A percentile compares a stretch with the other conserved stretches of the same genome.
phyloP scores from a whole-genome alignment of 495 filamentous ascomycete genomes.

The Filosporella fistucella region DNA sequence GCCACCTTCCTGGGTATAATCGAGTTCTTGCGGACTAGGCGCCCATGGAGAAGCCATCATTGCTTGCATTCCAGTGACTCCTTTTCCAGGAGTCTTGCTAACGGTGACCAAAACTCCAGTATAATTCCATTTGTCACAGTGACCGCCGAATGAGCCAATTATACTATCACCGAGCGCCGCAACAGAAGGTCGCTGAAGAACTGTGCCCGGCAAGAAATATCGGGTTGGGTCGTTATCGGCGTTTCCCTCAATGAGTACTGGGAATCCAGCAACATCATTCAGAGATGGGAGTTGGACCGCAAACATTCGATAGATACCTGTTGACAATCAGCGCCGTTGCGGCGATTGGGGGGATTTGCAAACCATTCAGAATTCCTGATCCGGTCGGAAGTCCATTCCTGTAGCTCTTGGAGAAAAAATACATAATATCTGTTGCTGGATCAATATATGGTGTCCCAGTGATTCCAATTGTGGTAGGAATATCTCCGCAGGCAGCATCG shows the following conservation, averaged over 20 bases:
- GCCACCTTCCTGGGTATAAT: slow-evolving; percentile 19
- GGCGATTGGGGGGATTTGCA: not conserved
- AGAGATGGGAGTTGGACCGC: slow-evolving; percentile 19
- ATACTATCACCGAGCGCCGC: slow-evolving; percentile 27
- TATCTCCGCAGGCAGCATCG: slow-evolving; percentile 31
- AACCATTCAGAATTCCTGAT: slow-evolving; percentile 2
- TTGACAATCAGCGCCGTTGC: not conserved
- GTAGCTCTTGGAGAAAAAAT: slow-evolving; percentile 24
- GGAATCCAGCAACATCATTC: slow-evolving; percentile 16
- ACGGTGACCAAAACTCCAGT: slow-evolving; percentile 34
- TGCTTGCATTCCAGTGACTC: slow-evolving; percentile 14
- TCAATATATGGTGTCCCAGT: slow-evolving; percentile 24
- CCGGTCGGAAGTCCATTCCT: not conserved
- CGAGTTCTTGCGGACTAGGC: slow-evolving; percentile 23
- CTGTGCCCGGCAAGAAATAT: slow-evolving; percentile 22
- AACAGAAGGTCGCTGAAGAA: slow-evolving; percentile 31
- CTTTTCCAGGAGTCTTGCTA: slow-evolving; percentile 23
- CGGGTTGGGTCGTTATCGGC: slow-evolving; percentile 22
- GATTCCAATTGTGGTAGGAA: slow-evolving; percentile 26
- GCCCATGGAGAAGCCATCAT: slow-evolving; percentile 5
- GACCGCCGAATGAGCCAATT: slow-evolving; percentile 36
- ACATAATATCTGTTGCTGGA: slow-evolving; percentile 19
- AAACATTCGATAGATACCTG: slow-evolving; percentile 23
- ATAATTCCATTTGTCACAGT: slow-evolving; percentile 42
- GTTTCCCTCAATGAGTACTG: slow-evolving; percentile 12